Percentiles rank a stretch among this genome's conserved stretches.
phyloP scores from a whole-genome alignment of 2,329 filamentous ascomycete genomes.

The Dothistroma septosporum region DNA sequence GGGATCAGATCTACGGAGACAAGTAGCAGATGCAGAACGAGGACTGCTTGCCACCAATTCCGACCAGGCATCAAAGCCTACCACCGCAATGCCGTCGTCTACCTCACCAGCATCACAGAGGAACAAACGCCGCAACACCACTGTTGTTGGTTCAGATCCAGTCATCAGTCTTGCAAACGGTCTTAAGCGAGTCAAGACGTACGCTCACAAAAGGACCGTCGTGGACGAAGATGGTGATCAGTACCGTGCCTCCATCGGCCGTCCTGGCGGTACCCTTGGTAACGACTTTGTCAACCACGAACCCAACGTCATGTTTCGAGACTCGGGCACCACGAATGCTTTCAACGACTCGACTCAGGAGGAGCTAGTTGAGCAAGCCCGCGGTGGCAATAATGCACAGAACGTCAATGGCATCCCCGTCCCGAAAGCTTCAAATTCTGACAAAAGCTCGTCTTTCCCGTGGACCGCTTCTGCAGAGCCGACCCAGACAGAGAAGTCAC shows the following conservation, averaged over 20 bases:
- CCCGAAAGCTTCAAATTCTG: slow-evolving; percentile 2
- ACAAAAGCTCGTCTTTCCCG: slow-evolving; percentile 27
- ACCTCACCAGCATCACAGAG: slow-evolving; percentile 19
- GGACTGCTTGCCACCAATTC: slow-evolving; percentile 22
- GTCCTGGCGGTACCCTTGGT: slow-evolving; percentile 33
- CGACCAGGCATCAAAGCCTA: slow-evolving; percentile 6
- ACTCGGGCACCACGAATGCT: slow-evolving; percentile 41
- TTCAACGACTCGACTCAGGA: slow-evolving; percentile 41
- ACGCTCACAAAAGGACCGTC: slow-evolving; percentile 10
- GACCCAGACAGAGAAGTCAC: slow-evolving; percentile 3
- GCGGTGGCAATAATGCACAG: slow-evolving; percentile 12
- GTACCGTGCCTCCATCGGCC: slow-evolving; percentile 18
- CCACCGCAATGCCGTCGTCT: slow-evolving; percentile 10
- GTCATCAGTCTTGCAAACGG: slow-evolving; percentile 10
- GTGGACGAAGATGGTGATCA: not conserved
- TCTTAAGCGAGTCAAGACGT: slow-evolving; percentile 26
- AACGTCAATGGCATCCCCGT: slow-evolving; percentile 10
- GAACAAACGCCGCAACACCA: slow-evolving; percentile 22
- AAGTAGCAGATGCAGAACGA: slow-evolving; percentile 19
- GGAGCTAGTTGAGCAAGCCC: slow-evolving; percentile 37
- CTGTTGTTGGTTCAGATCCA: slow-evolving; percentile 5
- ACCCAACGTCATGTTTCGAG: slow-evolving; percentile 39
- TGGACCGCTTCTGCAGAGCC: slow-evolving; percentile 21
- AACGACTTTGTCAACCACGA: slow-evolving; percentile 39
- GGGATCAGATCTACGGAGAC: slow-evolving; percentile 1